Evolutionary conservation across 2,329 filamentous ascomycete species (phyloP), one percentile per base, ranked within the genome.

Genomic region (Fusarium xylarioides): DNA sequence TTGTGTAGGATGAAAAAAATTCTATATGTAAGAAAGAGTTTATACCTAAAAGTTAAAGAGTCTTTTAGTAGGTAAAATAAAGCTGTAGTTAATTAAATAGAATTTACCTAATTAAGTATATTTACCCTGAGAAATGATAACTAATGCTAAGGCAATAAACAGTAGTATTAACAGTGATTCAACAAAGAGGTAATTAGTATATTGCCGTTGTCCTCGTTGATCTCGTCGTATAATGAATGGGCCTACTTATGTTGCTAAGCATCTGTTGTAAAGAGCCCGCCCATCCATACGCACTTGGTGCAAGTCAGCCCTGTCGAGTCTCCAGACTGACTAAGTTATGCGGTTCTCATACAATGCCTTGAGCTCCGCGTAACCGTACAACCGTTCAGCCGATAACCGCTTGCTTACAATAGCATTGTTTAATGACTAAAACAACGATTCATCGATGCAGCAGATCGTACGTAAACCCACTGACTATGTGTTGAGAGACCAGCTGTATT

Each of bases 381-480:
- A 42, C 49, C 37, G n/a, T 14, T 19, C 35, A 55, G 40, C 66
- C 49, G 49, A 26, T 38, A 40, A 16, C 58, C 50, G 57, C 42
- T 23, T 58, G 66, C 65, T 64, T 69, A 69, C 66, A 64, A 69
- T 64, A 69, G 43, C 57, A 64, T 57, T 34, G n/a, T 44, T 40
- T 14, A 57, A 64, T 58, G 64, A 61, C 50, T 57, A 69, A 69
- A 69, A 53, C 58, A 69, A 30, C n/a, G 21, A 35, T 49, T 38
- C 30, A 44, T 53, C 7, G 4, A 43, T 49, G 54, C 26, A 68
- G 63, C 47, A 32, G 26, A 49, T 54, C 47, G 19, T 54, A 49
- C 40, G 32, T 54, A 49, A 68, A 54, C 63, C 56, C 37, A 52
- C 43, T 30, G 23, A 21, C 14, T 40, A 28, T 6, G 12, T 30